Base-by-base conservation (phyloP, 306 rosid genomes). In the Medicago lupulina region DNA sequence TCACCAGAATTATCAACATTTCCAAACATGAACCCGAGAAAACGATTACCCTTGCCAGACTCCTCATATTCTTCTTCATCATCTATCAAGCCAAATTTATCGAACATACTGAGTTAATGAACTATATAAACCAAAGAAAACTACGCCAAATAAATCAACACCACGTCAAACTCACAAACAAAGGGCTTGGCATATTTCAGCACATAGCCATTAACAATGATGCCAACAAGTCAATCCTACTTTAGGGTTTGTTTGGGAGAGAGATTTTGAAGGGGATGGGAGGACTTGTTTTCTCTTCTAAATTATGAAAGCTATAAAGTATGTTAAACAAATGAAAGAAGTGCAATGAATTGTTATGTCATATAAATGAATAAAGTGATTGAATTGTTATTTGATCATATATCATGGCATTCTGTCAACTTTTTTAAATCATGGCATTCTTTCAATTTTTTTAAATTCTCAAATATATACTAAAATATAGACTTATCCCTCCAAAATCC, bases 1-100 rank as follows among this genome's bases (percentile, higher is more conserved):
- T 89, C 95, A 31, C 97, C 98, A 28, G 96, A 94, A 73, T 94
- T 92, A 74, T 94, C 96, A 34, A 94, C 96, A 84, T 94, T 94
- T 46, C 98, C 98, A 75, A 92, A 94, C 97, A 94, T 94, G 86
- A 94, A 92, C 44, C 96, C 98, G 54, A 94, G 83, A 41, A 92
- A 85, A 46, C 96, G 90, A 76, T 87, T 87, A 71, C 92, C 92
- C 54, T 87, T 85, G 73, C 86, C 95, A 78, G 49, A 80, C 76
- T 92, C 97, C 82, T 94, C 97, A 7, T 87, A 88, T 60, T 90
- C 92, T 51, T 91, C 98, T 46, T 94, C 97, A 3, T 91, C 97
- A 51, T 90, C 96, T 90, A 80, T 59, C 72, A 83, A 77, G 53
- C 50, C 51, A 17, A 17, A 78, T 69, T 39, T 12, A 77, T 55